These are phyloP conservation scores for Boletus tylopilopsis DNA, from an alignment of 768 basidiomycete genomes.

Conservation along the genomic window DNA sequence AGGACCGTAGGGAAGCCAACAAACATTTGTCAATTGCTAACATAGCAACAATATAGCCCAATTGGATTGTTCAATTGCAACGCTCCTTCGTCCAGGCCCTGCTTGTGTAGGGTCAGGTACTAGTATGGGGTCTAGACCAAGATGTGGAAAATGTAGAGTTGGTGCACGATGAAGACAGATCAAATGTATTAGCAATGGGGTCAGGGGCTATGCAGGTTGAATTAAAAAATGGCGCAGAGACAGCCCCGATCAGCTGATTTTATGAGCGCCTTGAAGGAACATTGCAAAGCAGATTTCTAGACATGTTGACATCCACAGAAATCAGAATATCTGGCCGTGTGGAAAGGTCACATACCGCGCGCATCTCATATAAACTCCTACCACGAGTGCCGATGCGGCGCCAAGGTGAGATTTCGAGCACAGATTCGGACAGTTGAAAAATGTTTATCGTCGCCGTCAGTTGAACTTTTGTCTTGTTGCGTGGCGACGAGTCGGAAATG, in stretches of 20 bases:
- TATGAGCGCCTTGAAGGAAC: slow-evolving; percentile 31
- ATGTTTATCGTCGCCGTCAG: too few species aligned
- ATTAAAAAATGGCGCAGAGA: slow-evolving; percentile 10
- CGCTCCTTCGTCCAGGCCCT: slow-evolving; percentile 26
- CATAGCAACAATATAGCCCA: slow-evolving; percentile 6
- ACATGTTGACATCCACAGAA: slow-evolving; percentile 22
- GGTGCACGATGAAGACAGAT: slow-evolving; percentile 20
- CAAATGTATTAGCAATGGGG: slow-evolving; percentile 25
- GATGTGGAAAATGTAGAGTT: slow-evolving; percentile 33
- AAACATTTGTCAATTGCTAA: neutral
- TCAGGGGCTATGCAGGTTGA: slow-evolving; percentile 29
- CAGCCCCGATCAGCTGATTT: slow-evolving; percentile 11
- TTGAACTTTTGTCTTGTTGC: too few species aligned
- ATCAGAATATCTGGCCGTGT: neutral
- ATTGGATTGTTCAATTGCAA: slow-evolving; percentile 32
- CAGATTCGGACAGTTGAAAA: too few species aligned
- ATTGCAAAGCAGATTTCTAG: slow-evolving; percentile 15
- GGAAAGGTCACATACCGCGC: slow-evolving; percentile 16
- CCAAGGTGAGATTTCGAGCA: too few species aligned
- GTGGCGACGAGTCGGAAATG: too few species aligned
- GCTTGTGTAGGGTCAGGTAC: slow-evolving; percentile 28
- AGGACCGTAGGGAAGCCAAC: neutral
- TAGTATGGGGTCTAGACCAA: slow-evolving; percentile 35
- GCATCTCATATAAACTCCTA: slow-evolving; percentile 33
- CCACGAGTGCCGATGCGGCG: too few species aligned